Percentiles rank a stretch among this genome's conserved stretches.
Conservation (phyloP, 768 basidiomycete species). For the Nevesoporus exiguus region DNA sequence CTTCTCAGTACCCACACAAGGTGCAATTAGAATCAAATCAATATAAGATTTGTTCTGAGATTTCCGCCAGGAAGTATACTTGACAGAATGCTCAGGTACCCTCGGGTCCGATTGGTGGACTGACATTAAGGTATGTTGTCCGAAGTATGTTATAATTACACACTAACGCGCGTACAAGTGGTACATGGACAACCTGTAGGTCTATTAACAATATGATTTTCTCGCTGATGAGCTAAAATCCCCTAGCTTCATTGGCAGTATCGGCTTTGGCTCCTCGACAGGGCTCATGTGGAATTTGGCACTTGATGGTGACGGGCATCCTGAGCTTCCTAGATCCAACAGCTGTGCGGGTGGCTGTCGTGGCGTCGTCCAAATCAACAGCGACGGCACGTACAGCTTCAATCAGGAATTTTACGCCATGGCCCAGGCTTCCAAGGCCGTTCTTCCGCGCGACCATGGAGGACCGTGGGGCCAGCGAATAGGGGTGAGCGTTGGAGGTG, state of each 20-base stretch:
- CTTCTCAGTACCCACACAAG: constrained; percentile 52
- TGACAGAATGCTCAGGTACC: constrained; percentile 63
- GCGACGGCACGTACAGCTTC: constrained; percentile 54
- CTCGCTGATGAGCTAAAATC: constrained; percentile 20
- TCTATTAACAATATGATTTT: constrained; percentile 5
- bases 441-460: constrained; percentile 61
- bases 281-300: constrained; percentile 78
- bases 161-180: constrained; percentile 39
- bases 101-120: constrained; percentile 74
- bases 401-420: constrained; percentile 80
- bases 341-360: constrained; percentile 68
- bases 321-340: constrained; percentile 58
- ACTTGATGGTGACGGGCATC: constrained; percentile 58
- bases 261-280: constrained; percentile 33
- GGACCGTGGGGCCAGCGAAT: constrained; percentile 71
- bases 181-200: constrained; percentile 67
- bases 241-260: constrained; percentile 39
- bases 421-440: constrained; percentile 73
- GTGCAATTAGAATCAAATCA: constrained; percentile 13
- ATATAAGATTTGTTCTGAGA: neutral
- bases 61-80: constrained; percentile 37
- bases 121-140: constrained; percentile 59
- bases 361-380: constrained; percentile 63
- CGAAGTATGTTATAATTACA: neutral
- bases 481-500: constrained; percentile 58